Evolutionary conservation across 2,329 filamentous ascomycete species (phyloP).

Genomic region (Venturia aucupariae): DNA sequence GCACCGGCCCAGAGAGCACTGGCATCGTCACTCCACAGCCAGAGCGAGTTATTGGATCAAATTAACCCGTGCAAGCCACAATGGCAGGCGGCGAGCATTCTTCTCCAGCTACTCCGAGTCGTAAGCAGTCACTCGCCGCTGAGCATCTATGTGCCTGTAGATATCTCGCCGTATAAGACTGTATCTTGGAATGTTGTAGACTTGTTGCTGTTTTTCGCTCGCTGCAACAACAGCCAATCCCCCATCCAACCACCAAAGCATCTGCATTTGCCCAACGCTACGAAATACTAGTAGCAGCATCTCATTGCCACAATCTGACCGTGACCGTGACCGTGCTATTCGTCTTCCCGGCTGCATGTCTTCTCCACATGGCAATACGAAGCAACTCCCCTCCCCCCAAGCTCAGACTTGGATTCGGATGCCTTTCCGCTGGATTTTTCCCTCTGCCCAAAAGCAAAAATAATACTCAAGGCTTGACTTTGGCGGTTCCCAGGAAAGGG

Average conservation of each 20-base stretch:
- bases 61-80: slow-evolving; percentile 7
- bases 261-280: slow-evolving; percentile 1
- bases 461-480: neutral
- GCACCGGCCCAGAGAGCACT: neutral
- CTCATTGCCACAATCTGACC: neutral
- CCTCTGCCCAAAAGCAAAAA: neutral
- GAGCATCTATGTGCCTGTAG: no score
- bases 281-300: neutral
- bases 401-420: neutral
- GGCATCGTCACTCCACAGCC: slow-evolving; percentile 3
- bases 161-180: no score
- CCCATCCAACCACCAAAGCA: neutral
- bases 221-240: neutral
- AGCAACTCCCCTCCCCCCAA: no score
- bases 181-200: neutral
- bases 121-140: neutral
- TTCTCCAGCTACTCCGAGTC: no score
- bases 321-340: no score
- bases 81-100: no score
- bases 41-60: neutral
- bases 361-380: neutral
- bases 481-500: neutral
- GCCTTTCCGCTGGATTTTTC: neutral
- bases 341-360: neutral
- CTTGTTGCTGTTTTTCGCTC: neutral